Percentiles rank a stretch among this genome's conserved stretches.
Evolutionary conservation across 352 stramenopile species (phyloP).

Genomic region (Globisporangium cylindrosporum): DNA sequence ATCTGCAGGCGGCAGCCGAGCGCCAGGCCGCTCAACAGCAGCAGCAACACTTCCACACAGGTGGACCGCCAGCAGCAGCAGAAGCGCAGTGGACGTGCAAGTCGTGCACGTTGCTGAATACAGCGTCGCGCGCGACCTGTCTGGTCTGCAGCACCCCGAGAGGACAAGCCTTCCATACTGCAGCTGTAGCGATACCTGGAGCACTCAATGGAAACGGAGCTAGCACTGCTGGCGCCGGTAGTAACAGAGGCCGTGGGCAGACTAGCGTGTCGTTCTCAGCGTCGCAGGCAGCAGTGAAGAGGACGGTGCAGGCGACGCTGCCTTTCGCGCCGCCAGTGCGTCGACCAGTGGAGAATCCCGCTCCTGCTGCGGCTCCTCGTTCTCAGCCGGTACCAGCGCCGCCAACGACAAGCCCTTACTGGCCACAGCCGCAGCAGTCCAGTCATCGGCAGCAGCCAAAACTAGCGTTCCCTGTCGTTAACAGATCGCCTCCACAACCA

Average conservation of each 20-base stretch:
- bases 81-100: conserved; percentile 36
- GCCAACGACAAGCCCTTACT: conserved; percentile 2
- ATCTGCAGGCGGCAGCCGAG: conserved; percentile 23
- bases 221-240: neutral
- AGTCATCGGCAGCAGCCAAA: neutral
- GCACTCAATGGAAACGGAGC: neutral
- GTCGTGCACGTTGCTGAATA: conserved; percentile 69
- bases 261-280: neutral
- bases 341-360: neutral
- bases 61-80: neutral
- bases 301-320: conserved; percentile 62
- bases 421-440: neutral
- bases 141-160: conserved; percentile 51
- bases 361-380: neutral
- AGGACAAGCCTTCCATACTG: conserved; percentile 27
- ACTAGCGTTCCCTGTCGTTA: neutral
- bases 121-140: conserved; percentile 29
- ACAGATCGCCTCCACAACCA: neutral
- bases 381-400: conserved; percentile 15
- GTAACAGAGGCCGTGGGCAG: neutral
- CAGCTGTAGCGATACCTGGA: neutral
- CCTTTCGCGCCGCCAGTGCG: conserved; percentile 36
- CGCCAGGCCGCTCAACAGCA: conserved; percentile 7
- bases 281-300: conserved; percentile 21
- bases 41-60: neutral